Evolutionary conservation across 345 rosid genomes (phyloP).

Genomic region (Populus simonii): DNA sequence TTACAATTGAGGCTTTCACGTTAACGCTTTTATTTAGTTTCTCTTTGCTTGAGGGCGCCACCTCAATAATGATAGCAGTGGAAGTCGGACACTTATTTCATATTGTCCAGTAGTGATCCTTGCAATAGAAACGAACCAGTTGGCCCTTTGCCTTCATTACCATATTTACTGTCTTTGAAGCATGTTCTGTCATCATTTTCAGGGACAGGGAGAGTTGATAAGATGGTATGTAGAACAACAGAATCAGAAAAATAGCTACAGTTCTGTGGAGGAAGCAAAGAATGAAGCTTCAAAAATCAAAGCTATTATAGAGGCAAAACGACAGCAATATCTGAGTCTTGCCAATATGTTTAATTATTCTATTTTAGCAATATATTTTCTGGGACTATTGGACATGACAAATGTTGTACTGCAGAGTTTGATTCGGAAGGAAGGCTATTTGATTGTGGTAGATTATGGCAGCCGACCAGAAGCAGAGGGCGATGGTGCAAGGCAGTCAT

Average conservation of each 20-base stretch:
- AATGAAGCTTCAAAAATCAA: constrained; percentile 60
- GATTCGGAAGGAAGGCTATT: constrained; percentile 79
- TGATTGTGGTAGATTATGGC: constrained; percentile 80
- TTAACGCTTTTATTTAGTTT: not conserved
- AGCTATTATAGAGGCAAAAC: constrained; percentile 81
- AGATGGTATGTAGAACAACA: constrained; percentile 88
- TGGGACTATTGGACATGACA: not conserved
- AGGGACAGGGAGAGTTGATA: constrained; percentile 77
- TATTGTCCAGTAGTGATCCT: not conserved
- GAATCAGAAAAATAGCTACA: constrained; percentile 75
- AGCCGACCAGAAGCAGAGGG: constrained; percentile 42
- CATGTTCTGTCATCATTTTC: constrained; percentile 8
- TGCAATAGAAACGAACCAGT: not conserved
- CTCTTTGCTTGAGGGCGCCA: not conserved
- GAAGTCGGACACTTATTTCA: not conserved
- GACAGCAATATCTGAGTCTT: not conserved
- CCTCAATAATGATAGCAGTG: not conserved
- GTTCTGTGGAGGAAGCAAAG: constrained; percentile 62
- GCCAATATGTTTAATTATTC: not conserved
- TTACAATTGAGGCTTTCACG: not conserved
- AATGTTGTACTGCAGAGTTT: constrained; percentile 52
- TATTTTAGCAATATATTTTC: not conserved
- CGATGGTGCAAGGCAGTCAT: constrained; percentile 40
- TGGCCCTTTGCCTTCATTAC: too few relatives aligned
- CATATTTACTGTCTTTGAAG: not conserved